phyloP scores from a whole-genome alignment of 192 early-diverging fungal species.

The Chytriomyces sp. region DNA sequence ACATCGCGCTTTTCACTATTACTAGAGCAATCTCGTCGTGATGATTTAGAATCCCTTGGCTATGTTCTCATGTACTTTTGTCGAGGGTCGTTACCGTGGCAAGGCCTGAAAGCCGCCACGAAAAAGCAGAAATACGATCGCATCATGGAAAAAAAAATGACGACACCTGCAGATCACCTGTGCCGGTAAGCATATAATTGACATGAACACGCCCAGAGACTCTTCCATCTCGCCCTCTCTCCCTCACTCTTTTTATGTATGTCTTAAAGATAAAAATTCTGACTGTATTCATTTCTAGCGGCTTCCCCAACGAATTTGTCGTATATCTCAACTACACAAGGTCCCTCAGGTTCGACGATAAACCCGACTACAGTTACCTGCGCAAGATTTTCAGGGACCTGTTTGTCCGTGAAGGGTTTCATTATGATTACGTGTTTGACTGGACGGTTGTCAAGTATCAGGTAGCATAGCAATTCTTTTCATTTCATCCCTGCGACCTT shows the following conservation, averaged over 20 bases:
- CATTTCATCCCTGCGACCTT: neutral
- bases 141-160: conserved; percentile 77
- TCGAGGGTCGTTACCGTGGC: conserved; percentile 67
- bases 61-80: conserved; percentile 73
- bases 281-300: conserved; percentile 41
- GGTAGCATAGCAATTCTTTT: neutral
- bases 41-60: conserved; percentile 68
- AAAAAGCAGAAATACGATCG: conserved; percentile 74
- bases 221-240: neutral
- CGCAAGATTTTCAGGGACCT: conserved; percentile 70
- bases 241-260: conserved; percentile 1
- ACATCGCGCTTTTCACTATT: neutral
- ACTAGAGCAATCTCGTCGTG: conserved; percentile 67
- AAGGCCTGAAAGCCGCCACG: conserved; percentile 67
- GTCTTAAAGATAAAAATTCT: neutral
- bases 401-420: conserved; percentile 65
- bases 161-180: conserved; percentile 64
- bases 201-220: too few species aligned
- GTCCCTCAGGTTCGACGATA: conserved; percentile 68
- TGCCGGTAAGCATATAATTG: conserved; percentile 43
- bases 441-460: conserved; percentile 56
- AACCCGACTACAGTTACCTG: conserved; percentile 69
- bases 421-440: conserved; percentile 72
- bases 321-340: conserved; percentile 69
- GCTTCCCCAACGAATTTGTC: conserved; percentile 67